Conservation (phyloP, 169 alveolate species). For the Plasmodium cynomolgi region DNA sequence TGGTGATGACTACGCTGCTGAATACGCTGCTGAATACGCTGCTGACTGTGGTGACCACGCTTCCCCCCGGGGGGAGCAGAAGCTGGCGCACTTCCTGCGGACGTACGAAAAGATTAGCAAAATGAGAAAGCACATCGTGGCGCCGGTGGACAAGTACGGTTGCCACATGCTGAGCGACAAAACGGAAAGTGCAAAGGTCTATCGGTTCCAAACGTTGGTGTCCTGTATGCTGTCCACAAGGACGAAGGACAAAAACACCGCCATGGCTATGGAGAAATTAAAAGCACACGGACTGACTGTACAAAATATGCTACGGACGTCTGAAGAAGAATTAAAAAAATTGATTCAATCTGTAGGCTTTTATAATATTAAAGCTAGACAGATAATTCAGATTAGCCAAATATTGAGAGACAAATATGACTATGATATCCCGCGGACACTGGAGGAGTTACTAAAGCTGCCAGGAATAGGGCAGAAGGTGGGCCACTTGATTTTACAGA, state of each 20-base stretch:
- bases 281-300: conserved; percentile 84
- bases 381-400: conserved; percentile 89
- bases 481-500: conserved; percentile 92
- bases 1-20: not conserved
- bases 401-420: conserved; percentile 87
- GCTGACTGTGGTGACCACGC: not conserved
- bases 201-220: conserved; percentile 86
- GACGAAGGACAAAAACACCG: conserved; percentile 89
- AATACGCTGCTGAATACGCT: not conserved
- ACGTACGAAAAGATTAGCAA: conserved; percentile 43
- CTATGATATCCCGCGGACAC: conserved; percentile 92
- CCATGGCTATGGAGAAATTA: conserved; percentile 85
- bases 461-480: conserved; percentile 97
- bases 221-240: conserved; percentile 90
- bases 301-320: conserved; percentile 78
- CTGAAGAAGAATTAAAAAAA: conserved; percentile 87
- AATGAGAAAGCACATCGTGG: conserved; percentile 65
- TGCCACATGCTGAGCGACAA: conserved; percentile 85
- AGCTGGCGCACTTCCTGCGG: conserved; percentile 3
- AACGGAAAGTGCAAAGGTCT: conserved; percentile 63
- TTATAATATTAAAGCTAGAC: conserved; percentile 93
- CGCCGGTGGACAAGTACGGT: conserved; percentile 86
- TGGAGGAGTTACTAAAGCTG: conserved; percentile 88
- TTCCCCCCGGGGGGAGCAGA: not conserved
- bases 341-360: conserved; percentile 93